Evolutionary conservation across 2,329 filamentous ascomycete genomes (phyloP).

Genomic region (Claviceps humidiphila): DNA sequence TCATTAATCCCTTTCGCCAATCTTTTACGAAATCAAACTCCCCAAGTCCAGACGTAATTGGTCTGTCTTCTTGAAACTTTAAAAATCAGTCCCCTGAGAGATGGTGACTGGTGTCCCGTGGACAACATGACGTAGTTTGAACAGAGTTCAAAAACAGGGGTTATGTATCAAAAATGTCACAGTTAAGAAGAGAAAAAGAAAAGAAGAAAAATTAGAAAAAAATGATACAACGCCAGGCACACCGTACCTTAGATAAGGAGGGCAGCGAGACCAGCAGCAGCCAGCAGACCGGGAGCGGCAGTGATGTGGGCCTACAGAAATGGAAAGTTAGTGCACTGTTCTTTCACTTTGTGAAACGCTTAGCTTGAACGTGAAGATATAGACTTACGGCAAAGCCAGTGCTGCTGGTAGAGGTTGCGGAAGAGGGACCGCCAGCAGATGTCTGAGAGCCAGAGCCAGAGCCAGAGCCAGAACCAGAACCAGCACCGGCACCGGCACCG

Average conservation of each 20-base stretch:
- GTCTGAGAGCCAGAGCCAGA: not conserved
- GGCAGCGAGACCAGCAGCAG: conserved; percentile 35
- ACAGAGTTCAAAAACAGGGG: conserved; percentile 21
- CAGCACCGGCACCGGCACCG: too few relatives aligned
- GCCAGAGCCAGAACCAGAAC: conserved; percentile 3
- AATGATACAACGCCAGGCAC: not conserved
- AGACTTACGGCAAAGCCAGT: conserved; percentile 18
- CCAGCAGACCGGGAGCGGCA: conserved; percentile 33
- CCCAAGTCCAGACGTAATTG: not conserved
- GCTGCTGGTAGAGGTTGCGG: conserved; percentile 10
- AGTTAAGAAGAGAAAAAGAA: conserved; percentile 11
- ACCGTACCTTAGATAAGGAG: conserved; percentile 30
- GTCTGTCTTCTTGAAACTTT: conserved; percentile 8
- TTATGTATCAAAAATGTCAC: conserved; percentile 30
- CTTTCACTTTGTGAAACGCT: not conserved
- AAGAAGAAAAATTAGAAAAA: not conserved
- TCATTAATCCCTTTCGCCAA: conserved; percentile 17
- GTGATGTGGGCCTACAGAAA: conserved; percentile 25
- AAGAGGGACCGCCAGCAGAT: not conserved
- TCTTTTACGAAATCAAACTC: conserved; percentile 12
- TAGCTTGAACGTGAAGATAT: too few relatives aligned
- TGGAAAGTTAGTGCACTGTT: not conserved
- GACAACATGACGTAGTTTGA: conserved; percentile 13
- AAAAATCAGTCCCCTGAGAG: conserved; percentile 14
- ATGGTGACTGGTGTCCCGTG: conserved; percentile 7